These are phyloP conservation scores for Fimicolochytrium jonesii DNA, from an alignment of 192 early-diverging fungal species.

Conservation along the genomic window DNA sequence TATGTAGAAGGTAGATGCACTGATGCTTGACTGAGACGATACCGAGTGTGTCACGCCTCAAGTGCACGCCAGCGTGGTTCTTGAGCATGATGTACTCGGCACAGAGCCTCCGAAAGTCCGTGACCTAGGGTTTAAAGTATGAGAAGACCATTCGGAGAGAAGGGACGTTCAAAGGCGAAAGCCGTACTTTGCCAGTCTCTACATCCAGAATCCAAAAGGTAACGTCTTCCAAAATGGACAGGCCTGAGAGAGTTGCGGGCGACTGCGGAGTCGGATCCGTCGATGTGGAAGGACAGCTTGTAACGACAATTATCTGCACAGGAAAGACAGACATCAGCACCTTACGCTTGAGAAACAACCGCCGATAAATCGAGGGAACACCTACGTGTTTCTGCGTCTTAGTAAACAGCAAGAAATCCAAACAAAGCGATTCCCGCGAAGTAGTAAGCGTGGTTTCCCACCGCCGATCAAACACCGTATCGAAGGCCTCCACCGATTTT, in stretches of 20 bases:
- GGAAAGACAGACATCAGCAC: neutral
- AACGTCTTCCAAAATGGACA: constrained; percentile 55
- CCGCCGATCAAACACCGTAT: constrained; percentile 25
- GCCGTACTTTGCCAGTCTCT: constrained; percentile 49
- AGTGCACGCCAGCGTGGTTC: constrained; percentile 64
- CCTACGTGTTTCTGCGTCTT: constrained; percentile 49
- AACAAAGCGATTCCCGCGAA: constrained; percentile 46
- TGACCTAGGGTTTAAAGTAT: constrained; percentile 34
- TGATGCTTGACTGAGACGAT: constrained; percentile 72
- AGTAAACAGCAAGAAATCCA: constrained; percentile 66
- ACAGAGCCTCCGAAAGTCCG: constrained; percentile 49
- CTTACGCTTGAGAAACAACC: neutral
- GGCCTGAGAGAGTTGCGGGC: constrained; percentile 19
- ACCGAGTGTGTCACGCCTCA: constrained; percentile 56
- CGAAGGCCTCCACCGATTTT: neutral
- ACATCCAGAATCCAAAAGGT: constrained; percentile 65
- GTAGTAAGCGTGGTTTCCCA: constrained; percentile 38
- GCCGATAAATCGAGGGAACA: no score
- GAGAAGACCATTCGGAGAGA: neutral
- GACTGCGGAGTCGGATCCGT: neutral
- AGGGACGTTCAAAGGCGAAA: neutral
- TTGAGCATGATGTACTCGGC: constrained; percentile 61
- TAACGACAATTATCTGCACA: constrained; percentile 57
- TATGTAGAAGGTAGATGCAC: constrained; percentile 58
- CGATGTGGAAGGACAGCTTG: constrained; percentile 37